Conservation (phyloP, 495 filamentous ascomycete genomes). For the Aspergillus diversus region DNA sequence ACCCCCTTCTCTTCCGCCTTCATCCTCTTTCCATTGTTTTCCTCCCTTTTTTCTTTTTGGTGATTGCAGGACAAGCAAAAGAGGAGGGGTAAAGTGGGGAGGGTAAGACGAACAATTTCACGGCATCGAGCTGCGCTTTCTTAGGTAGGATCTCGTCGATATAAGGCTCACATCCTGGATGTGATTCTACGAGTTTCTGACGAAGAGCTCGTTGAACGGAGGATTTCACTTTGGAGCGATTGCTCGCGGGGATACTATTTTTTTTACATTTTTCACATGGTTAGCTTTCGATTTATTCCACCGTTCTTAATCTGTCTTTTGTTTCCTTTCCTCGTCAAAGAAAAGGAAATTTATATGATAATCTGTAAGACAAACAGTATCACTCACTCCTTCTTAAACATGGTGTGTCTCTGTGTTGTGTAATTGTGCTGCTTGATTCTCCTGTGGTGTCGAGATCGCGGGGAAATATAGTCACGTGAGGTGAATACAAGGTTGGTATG, state of each 20-base stretch:
- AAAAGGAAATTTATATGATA: neutral
- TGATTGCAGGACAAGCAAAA: neutral
- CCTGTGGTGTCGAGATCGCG: conserved; percentile 28
- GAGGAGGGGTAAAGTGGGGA: conserved; percentile 1
- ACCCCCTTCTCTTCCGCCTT: conserved; percentile 7
- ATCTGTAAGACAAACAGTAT: neutral
- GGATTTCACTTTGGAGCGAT: conserved; percentile 96
- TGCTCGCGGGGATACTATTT: conserved; percentile 62
- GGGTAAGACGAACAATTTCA: conserved; percentile 69
- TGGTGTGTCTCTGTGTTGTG: conserved; percentile 41
- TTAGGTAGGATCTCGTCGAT: conserved; percentile 97
- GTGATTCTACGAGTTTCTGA: conserved; percentile 76
- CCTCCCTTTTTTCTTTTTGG: neutral
- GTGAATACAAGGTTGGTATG: conserved; percentile 6
- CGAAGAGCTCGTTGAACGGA: conserved; percentile 88
- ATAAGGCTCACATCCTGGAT: conserved; percentile 81
- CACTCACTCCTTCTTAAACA: conserved; percentile 92
- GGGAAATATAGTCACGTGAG: conserved; percentile 36
- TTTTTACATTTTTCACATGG: conserved; percentile 18
- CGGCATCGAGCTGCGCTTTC: conserved; percentile 86
- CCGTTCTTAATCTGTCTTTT: no score
- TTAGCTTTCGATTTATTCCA: neutral
- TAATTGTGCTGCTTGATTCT: conserved; percentile 6
- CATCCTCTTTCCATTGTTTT: conserved; percentile 11
- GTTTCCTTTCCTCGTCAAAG: neutral